Evolutionary conservation across 257 asterid genomes (phyloP).

Genomic region (Fraxinus anomala): DNA sequence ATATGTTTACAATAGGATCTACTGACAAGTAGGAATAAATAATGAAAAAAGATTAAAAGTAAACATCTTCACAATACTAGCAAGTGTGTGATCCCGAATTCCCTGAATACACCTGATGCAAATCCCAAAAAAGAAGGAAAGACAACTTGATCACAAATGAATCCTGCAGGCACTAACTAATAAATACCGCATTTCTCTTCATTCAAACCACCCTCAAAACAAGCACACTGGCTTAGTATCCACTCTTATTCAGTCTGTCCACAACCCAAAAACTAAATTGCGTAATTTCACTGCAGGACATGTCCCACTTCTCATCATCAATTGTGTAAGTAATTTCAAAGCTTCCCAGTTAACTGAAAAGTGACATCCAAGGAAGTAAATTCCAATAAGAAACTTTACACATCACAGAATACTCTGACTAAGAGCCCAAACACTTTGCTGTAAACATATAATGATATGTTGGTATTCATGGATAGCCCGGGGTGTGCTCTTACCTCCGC

Average conservation of each 20-base stretch:
- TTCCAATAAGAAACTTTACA: background rate
- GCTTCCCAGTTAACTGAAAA: constrained; percentile 9
- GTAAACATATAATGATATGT: background rate
- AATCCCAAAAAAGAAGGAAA: background rate
- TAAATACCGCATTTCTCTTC: background rate
- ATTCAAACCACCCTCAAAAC: background rate
- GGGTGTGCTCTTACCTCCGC: background rate
- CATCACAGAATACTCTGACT: background rate
- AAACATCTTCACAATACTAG: background rate
- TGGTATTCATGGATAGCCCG: background rate
- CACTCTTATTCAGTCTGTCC: background rate
- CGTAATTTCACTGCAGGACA: background rate
- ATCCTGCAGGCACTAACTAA: background rate
- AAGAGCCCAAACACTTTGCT: background rate
- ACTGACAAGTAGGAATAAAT: background rate
- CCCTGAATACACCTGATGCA: background rate
- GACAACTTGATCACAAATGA: background rate
- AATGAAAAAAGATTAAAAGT: background rate
- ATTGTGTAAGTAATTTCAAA: background rate
- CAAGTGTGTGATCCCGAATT: background rate
- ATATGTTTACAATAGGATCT: too few species aligned
- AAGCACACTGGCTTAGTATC: background rate
- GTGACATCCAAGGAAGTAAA: background rate
- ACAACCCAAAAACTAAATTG: background rate
- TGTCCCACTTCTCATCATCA: constrained; percentile 4